Evolutionary conservation across 2,329 filamentous ascomycete genomes (phyloP).

Genomic region (Cladosporium phlei): DNA sequence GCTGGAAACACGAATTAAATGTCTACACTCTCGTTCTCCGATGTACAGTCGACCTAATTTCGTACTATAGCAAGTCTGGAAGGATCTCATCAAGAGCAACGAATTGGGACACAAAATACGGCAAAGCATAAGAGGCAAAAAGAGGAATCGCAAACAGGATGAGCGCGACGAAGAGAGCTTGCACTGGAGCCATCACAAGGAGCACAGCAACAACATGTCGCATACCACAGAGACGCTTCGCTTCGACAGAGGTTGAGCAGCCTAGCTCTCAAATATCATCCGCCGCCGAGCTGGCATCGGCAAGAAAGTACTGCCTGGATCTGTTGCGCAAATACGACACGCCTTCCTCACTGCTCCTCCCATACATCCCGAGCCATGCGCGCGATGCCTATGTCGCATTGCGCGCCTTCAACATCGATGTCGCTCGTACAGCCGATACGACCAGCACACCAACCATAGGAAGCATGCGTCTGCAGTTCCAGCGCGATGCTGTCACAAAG

Average conservation of each 20-base stretch:
- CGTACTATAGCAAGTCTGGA: no score
- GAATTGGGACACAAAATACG: no score
- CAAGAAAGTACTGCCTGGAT: slow-evolving; percentile 55
- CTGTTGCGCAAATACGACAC: slow-evolving; percentile 74
- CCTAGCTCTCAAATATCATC: slow-evolving; percentile 23
- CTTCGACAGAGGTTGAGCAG: slow-evolving; percentile 21
- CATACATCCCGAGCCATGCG: slow-evolving; percentile 71
- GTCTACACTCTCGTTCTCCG: no score
- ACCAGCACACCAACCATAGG: slow-evolving; percentile 85
- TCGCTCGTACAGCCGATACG: slow-evolving; percentile 82
- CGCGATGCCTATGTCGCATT: slow-evolving; percentile 85
- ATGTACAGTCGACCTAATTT: no score
- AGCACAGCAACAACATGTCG: slow-evolving; percentile 1
- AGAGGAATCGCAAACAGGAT: not conserved
- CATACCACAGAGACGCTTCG: slow-evolving; percentile 16
- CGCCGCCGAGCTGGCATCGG: slow-evolving; percentile 47
- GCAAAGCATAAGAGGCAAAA: no score
- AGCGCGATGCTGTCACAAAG: slow-evolving; percentile 76
- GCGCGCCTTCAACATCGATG: slow-evolving; percentile 86
- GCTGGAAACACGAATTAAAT: no score
- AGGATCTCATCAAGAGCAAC: no score
- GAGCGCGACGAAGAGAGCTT: slow-evolving; percentile 1
- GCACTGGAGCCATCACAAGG: not conserved
- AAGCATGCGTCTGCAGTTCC: slow-evolving; percentile 88
- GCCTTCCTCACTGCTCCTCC: slow-evolving; percentile 77